phyloP scores from a whole-genome alignment of 805 yeast genomes.

The Hanseniaspora guilliermondii region DNA sequence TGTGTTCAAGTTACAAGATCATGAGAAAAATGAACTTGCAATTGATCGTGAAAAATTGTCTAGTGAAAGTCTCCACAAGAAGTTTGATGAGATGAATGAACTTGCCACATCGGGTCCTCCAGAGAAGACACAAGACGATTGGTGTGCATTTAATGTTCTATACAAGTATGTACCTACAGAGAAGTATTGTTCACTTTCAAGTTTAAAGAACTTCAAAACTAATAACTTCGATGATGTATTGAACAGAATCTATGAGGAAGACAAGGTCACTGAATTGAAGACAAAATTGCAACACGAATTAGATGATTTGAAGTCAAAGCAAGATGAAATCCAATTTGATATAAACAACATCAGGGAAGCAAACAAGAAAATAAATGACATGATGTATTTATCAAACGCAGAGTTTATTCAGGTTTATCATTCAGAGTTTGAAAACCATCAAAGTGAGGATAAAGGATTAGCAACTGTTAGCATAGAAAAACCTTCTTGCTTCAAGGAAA shows the following conservation, averaged over 20 bases:
- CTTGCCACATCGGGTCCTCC: neutral
- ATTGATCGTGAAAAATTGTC: neutral
- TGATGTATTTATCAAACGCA: neutral
- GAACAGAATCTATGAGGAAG: neutral
- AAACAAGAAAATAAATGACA: neutral
- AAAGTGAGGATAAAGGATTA: neutral
- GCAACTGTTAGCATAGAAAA: neutral
- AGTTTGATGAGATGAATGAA: neutral
- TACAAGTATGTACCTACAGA: neutral
- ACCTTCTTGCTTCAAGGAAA: neutral
- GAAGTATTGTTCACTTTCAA: neutral
- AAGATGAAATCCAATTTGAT: neutral
- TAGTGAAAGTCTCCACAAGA: neutral
- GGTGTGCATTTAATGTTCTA: conserved; percentile 9
- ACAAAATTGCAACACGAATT: neutral
- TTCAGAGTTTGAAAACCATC: neutral
- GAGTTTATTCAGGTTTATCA: neutral
- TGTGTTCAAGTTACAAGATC: neutral
- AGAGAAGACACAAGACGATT: conserved; percentile 9
- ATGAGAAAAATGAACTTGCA: neutral
- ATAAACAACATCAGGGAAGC: neutral
- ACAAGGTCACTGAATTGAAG: neutral
- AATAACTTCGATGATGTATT: neutral
- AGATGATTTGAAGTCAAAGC: neutral
- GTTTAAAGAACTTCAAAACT: neutral